A percentile compares a stretch with the other conserved stretches of the same genome.
phyloP scores from a whole-genome alignment of 768 basidiomycete species.

The Leccinum truebloodii region DNA sequence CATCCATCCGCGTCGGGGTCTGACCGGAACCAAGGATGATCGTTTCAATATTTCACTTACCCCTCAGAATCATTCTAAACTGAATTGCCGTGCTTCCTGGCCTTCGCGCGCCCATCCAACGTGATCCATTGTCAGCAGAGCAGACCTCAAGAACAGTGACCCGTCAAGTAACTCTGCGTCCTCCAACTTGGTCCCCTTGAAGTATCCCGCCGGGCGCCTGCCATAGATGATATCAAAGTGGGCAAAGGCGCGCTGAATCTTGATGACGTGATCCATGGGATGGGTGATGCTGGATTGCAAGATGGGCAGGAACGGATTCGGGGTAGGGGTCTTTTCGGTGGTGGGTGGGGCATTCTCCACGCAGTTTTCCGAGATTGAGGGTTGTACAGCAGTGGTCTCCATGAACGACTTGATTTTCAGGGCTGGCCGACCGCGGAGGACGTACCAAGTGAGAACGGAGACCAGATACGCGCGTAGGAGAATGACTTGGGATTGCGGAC shows the following conservation, averaged over 20 bases:
- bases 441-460: constrained; percentile 30
- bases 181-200: constrained; percentile 30
- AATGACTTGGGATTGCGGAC: constrained; percentile 19
- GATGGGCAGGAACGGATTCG: constrained; percentile 43
- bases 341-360: constrained; percentile 1
- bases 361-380: constrained; percentile 6
- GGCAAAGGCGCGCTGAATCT: constrained; percentile 36
- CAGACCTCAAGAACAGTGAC: constrained; percentile 34
- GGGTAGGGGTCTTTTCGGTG: constrained; percentile 17
- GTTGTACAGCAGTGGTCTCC: constrained; percentile 24
- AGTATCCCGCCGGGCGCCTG: constrained; percentile 26
- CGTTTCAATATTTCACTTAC: background rate
- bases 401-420: constrained; percentile 36
- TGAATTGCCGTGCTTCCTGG: constrained; percentile 25
- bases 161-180: constrained; percentile 38
- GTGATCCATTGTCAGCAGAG: constrained; percentile 32
- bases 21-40: background rate
- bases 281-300: constrained; percentile 39
- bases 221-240: constrained; percentile 37
- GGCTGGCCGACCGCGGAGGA: constrained; percentile 30
- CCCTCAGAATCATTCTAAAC: constrained; percentile 29
- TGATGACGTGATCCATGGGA: constrained; percentile 35
- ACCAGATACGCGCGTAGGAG: constrained; percentile 34
- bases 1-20: background rate
- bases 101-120: constrained; percentile 45